Conservation (phyloP, 306 rosid species). For the Pyrus communis region DNA sequence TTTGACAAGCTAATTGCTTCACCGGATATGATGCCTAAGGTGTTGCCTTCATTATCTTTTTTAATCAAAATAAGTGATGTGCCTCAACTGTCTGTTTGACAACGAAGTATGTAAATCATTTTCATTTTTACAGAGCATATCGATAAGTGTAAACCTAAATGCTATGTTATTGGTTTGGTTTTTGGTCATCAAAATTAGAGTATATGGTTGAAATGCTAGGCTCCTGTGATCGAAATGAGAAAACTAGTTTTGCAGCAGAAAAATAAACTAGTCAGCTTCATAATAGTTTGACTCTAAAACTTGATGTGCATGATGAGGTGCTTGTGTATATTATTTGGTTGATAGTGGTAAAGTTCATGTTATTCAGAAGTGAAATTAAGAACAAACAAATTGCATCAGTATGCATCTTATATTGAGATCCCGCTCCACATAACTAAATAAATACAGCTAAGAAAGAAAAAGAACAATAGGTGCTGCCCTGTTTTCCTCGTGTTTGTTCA, state of each 20-base stretch:
- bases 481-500: background rate
- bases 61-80: constrained; percentile 3
- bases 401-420: background rate
- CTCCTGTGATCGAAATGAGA: background rate
- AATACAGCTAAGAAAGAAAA: background rate
- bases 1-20: constrained; percentile 97
- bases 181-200: background rate
- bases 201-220: background rate
- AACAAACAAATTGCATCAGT: background rate
- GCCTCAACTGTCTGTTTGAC: background rate
- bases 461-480: background rate
- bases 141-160: background rate
- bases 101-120: background rate
- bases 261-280: background rate
- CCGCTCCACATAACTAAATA: background rate
- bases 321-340: background rate
- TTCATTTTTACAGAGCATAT: background rate
- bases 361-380: background rate
- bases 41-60: constrained; percentile 34
- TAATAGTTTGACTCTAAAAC: background rate
- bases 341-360: background rate
- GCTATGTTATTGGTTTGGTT: background rate
- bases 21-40: constrained; percentile 99
- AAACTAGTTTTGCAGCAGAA: background rate
- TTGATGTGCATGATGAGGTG: background rate